phyloP scores from a whole-genome alignment of 1,139 yeast species.

The Saccharomycopsis hybrid region DNA sequence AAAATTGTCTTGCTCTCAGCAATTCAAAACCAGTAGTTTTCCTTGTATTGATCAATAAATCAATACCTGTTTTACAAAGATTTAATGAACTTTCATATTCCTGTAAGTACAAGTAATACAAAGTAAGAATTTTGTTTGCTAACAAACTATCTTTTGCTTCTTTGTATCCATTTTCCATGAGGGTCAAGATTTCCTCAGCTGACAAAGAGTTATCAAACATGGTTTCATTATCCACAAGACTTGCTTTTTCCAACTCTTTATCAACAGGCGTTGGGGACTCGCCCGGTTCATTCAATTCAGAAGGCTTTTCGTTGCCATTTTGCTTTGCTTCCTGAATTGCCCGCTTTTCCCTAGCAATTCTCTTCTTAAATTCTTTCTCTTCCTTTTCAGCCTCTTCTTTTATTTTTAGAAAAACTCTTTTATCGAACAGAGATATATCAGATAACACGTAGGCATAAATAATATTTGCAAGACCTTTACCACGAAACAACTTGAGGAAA shows the following conservation, averaged over 20 bases:
- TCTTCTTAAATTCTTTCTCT: slow-evolving; percentile 19
- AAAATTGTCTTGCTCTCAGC: slow-evolving; percentile 47
- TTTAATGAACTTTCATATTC: slow-evolving; percentile 63
- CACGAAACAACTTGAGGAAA: slow-evolving; percentile 52
- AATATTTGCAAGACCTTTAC: slow-evolving; percentile 57
- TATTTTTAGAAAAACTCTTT: slow-evolving; percentile 26
- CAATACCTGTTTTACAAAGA: slow-evolving; percentile 54
- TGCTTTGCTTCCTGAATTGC: no score
- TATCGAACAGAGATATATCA: slow-evolving; percentile 56
- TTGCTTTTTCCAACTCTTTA: slow-evolving; percentile 24
- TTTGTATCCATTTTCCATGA: slow-evolving; percentile 49
- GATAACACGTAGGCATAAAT: slow-evolving; percentile 56
- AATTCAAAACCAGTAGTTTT: slow-evolving; percentile 43
- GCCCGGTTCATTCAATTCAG: slow-evolving; percentile 23
- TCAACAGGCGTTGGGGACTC: slow-evolving; percentile 24
- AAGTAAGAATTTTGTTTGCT: slow-evolving; percentile 59
- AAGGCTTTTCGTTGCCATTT: no score
- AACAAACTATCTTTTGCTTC: slow-evolving; percentile 45
- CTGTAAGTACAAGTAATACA: slow-evolving; percentile 51
- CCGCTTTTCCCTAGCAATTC: no score
- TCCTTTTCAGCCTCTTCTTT: slow-evolving; percentile 17
- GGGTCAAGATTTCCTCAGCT: slow-evolving; percentile 46
- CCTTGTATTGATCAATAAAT: slow-evolving; percentile 44
- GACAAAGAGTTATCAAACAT: slow-evolving; percentile 19
- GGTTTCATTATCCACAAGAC: slow-evolving; percentile 27